Base-by-base conservation (phyloP, 306 rosid genomes). In the Trifolium fragiferum region DNA sequence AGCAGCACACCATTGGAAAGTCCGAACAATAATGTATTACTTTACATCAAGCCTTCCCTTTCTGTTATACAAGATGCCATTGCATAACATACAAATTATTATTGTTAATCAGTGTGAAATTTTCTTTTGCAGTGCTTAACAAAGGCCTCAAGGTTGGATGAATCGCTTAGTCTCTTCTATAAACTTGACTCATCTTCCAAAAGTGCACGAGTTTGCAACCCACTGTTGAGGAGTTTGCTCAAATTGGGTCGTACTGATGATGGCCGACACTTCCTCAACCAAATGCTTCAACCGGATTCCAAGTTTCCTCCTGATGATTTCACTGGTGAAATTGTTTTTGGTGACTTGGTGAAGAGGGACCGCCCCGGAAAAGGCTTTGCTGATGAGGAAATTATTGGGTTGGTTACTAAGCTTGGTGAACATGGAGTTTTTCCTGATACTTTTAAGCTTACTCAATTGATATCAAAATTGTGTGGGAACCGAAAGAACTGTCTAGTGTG, bases 1-100 rank as follows among this genome's bases (percentile, higher is more conserved):
- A 49, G 2, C 60, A 93, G 89, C 82, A 78, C 61, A 38, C 98
- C 96, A 63, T 82, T 85, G 78, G 91, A 96, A 33, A 93, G 89
- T 81, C 70, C 89, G 57, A 96, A 93, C 81, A 92, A 88, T 43
- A 89, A 90, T 92, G 98, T 88, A 84, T 69, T 74, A 13, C 58
- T 47, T 79, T 82, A 8, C 50, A 40, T 53, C 37, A 0, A 21
- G 35, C 7, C 33, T n/a, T 68, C 43, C 30, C 38, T 30, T 71
- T 57, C 7, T 71, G 55, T 62, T 35, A 25, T 44, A 4, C 13
- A 14, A 13, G 14, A 41, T 41, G 47, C 15, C 5, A 41, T 43
- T 43, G 5, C 5, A 43, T 43, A 43, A 43, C 49, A 8, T 37
- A 35, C 9, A 35, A 6, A 44, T 44, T 4, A n/a, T 55, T 55